These are phyloP conservation scores for Coelastrella sp. DNA, from an alignment of 139 green algal genomes.

Conservation along the genomic window DNA sequence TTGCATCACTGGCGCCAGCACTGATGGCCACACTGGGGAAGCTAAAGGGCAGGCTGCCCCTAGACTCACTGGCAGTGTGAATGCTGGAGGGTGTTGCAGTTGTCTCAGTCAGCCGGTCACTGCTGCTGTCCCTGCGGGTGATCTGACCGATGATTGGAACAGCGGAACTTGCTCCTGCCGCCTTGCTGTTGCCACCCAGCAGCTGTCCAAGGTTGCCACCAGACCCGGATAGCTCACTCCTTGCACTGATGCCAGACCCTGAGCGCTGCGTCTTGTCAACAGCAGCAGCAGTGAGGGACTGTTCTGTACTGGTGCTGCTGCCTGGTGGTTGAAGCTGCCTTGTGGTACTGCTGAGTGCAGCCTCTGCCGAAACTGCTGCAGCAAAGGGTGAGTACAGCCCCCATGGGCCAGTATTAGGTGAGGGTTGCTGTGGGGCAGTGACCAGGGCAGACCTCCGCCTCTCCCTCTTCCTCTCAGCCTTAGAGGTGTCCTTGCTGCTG, in stretches of 20 bases:
- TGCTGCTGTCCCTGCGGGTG: not conserved
- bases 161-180: not conserved
- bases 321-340: not conserved
- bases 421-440: not conserved
- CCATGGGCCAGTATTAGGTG: not conserved
- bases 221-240: not conserved
- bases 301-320: conserved; percentile 2
- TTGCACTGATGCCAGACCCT: not conserved
- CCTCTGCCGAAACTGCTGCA: not conserved
- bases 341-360: not conserved
- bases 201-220: not conserved
- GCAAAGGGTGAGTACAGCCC: not conserved
- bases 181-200: not conserved
- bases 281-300: not conserved
- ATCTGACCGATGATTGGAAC: not conserved
- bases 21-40: conserved; percentile 5
- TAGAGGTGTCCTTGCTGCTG: not conserved
- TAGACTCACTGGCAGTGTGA: not conserved
- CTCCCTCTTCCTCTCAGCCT: not conserved
- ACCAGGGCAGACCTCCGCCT: not conserved
- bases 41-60: conserved; percentile 15
- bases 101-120: not conserved
- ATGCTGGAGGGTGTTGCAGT: conserved; percentile 9
- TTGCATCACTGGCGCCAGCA: not conserved
- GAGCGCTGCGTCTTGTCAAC: not conserved